Evolutionary conservation across 192 early-diverging fungal genomes (phyloP), one percentile per base, ranked within the genome.

Genomic region (Coemansia sp.): DNA sequence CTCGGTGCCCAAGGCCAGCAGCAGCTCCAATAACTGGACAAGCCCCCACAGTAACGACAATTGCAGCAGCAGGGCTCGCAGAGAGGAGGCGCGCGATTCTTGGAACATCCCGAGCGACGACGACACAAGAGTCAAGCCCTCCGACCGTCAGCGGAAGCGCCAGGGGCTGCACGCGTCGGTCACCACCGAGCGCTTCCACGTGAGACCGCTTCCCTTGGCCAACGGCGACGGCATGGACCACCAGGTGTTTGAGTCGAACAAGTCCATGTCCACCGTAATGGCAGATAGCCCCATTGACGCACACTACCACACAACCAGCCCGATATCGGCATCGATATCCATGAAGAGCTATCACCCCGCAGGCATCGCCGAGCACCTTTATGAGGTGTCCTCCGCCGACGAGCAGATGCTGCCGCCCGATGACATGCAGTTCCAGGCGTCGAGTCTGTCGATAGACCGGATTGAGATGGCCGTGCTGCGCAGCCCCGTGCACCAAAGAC

Each of bases 21-120:
- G n/a, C n/a, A n/a, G n/a, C 28, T 9, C 28, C 32, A 17, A 30
- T 30, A 18, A 18, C 29, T 20, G 46, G 29, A 11, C 30, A 5
- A 32, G 30, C 30, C 20, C 30, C 39, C 36, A 55, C 14, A 20
- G 28, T 6, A 9, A 8, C 9, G 43, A 37, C 17, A 46, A 24
- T 8, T n/a, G 27, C 17, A 19, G 10, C 6, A 29, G 46, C 18
- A 44, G 23, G 0, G 35, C 17, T 23, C 37, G 43, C 23, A 51
- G 32, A n/a, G 56, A 52, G n/a, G n/a, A n/a, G 7, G 54, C 58
- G 3, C 44, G 49, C 3, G 51, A 48, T 27, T 74, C 71, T 10
- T 74, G 71, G 71, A 62, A 67, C 39, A 8, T 39, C 20, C 43
- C 55, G 14, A 67, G 64, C 38, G 71, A 67, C 34, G 64, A 38